A percentile compares a stretch with the other conserved stretches of the same genome.
These are phyloP conservation scores for Gremmenia infestans DNA, from an alignment of 2,329 filamentous ascomycete species.

Conservation along the genomic window DNA sequence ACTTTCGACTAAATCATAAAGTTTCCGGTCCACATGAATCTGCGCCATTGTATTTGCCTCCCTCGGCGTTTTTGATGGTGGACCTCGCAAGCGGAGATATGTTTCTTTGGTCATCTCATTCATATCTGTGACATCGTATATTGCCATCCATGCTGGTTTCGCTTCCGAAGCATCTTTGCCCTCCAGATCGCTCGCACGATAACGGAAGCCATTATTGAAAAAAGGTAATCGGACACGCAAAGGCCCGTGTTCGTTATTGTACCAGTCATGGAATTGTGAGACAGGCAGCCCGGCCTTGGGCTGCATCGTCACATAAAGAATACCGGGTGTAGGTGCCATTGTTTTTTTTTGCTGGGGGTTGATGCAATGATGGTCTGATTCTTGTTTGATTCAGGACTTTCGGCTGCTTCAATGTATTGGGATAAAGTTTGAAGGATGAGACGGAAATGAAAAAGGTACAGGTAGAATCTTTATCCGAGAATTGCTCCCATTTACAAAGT, in stretches of 20 bases:
- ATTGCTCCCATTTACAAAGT: background rate
- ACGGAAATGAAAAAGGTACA: background rate
- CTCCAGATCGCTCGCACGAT: conserved; percentile 59
- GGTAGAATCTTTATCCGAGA: conserved; percentile 7
- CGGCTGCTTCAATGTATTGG: background rate
- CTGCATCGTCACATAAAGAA: conserved; percentile 85
- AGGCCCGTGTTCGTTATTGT: conserved; percentile 89
- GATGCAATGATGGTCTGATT: conserved; percentile 1
- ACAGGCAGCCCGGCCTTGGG: conserved; percentile 57
- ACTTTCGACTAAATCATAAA: conserved; percentile 62
- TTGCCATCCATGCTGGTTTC: conserved; percentile 67
- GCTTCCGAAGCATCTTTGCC: conserved; percentile 24
- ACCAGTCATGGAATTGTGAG: conserved; percentile 83
- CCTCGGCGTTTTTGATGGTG: conserved; percentile 49
- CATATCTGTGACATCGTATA: conserved; percentile 79
- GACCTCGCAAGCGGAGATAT: conserved; percentile 62
- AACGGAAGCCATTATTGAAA: conserved; percentile 74
- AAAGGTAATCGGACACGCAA: conserved; percentile 70
- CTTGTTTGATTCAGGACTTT: background rate
- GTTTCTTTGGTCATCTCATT: conserved; percentile 61
- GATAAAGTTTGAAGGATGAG: background rate
- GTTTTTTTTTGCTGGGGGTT: conserved; percentile 14
- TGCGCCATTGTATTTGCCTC: conserved; percentile 59
- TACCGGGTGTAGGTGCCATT: conserved; percentile 51
- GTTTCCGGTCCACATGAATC: conserved; percentile 63